A percentile compares a stretch with the other conserved stretches of the same genome.
Evolutionary conservation across 2,329 filamentous ascomycete species (phyloP).

Genomic region (Coniochaeta sp.): DNA sequence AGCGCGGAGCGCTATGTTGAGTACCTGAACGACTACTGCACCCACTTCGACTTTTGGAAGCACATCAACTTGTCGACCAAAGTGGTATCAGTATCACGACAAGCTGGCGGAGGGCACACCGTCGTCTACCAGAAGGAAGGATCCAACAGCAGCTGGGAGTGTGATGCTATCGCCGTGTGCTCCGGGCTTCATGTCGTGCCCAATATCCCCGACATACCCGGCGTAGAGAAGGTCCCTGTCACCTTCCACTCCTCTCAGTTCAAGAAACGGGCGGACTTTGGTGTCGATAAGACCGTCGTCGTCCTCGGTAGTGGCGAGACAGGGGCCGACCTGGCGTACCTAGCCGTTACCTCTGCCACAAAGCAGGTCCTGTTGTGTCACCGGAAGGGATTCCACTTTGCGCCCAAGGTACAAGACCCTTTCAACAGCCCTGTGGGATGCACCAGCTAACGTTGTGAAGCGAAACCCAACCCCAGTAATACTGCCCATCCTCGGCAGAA

Average conservation of each 20-base stretch:
- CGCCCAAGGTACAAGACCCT: conserved; percentile 19
- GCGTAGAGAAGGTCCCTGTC: conserved; percentile 21
- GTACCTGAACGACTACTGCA: conserved; percentile 29
- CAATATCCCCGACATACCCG: conserved; percentile 22
- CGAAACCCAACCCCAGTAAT: conserved; percentile 17
- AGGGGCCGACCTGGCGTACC: conserved; percentile 25
- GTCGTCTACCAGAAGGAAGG: conserved; percentile 7
- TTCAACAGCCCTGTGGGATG: neutral
- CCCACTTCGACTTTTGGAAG: conserved; percentile 23
- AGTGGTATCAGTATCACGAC: conserved; percentile 16
- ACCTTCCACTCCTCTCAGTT: conserved; percentile 27
- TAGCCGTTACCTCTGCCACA: conserved; percentile 27
- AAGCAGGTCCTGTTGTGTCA: conserved; percentile 29
- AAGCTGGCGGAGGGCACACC: conserved; percentile 13
- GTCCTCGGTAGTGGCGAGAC: conserved; percentile 31
- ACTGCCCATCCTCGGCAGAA: conserved; percentile 9
- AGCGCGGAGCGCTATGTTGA: conserved; percentile 21
- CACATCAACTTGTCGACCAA: conserved; percentile 22
- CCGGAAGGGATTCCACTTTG: conserved; percentile 28
- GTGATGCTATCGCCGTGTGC: conserved; percentile 30
- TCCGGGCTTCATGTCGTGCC: conserved; percentile 27
- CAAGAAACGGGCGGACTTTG: conserved; percentile 26
- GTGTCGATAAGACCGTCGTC: conserved; percentile 23
- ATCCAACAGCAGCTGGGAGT: conserved; percentile 17
- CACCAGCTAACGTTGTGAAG: conserved; percentile 9